Evolutionary conservation across 2,329 filamentous ascomycete species (phyloP), one percentile per base, ranked within the genome.

Genomic region (Trichoderma sp.): DNA sequence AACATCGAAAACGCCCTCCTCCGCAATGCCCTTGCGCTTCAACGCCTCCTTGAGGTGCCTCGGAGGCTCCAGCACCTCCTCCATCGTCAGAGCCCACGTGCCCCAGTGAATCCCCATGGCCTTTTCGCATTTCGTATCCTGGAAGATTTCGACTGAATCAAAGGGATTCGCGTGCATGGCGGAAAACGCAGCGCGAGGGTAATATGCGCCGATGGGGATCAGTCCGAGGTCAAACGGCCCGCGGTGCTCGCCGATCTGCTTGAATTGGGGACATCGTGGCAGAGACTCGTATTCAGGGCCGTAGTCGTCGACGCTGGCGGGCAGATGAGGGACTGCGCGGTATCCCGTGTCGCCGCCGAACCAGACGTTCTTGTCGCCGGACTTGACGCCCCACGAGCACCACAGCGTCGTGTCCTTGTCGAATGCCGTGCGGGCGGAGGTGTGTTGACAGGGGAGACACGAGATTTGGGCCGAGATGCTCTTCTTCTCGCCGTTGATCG

Each of bases 71-170:
- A 95, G 83, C 1, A 97, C 93, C 76, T 95, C 93, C 84, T 98
- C 96, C 76, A 91, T 88, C 0, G 95, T 98, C 79, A 98, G 84
- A 0, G 94, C 92, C 95, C 95, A 98, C 0, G 93, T 92, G 3
- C 95, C 95, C 95, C 95, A 98, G 82, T 98, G 96, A 79, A 98
- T 98, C 2, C 91, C 95, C 85, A 98, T 88, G 27, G 95, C 95
- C 21, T 86, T 87, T 80, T 90, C 88, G 86, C 95, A 98, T 79
- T 89, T 89, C 1, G 94, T 97, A 80, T 98, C 95, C 7, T 87
- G 84, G 83, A 98, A 98, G 79, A 98, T 98, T 80, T 97, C 94
- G 50, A 98, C 95, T 0, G 93, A 90, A 82, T 98, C 96, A 78
- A 91, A 92, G 0, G 96, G 96, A 82, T 97, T 94, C 8, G 94